Base-by-base conservation (phyloP, 78 protist genomes). In the Guillardia theta region DNA sequence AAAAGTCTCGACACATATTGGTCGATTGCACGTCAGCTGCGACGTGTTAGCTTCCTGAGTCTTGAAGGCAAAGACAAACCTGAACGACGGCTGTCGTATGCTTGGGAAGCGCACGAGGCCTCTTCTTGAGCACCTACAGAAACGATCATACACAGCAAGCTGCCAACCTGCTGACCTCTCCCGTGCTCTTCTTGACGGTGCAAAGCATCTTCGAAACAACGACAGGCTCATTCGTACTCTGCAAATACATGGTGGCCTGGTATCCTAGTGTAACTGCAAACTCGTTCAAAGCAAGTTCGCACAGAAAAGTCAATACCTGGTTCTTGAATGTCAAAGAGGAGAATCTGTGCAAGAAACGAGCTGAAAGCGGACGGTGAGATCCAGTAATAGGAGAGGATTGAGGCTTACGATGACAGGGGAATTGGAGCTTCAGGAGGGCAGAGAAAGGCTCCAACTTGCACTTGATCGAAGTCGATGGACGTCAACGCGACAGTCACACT, bases 351-450 rank as follows among this genome's bases (percentile, higher is more conserved):
- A 0, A 44, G 37, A 64, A 96, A 95, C 19, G 64, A n/a, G n/a
- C n/a, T n/a, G n/a, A n/a, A n/a, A n/a, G n/a, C n/a, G n/a, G n/a
- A n/a, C n/a, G n/a, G n/a, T n/a, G n/a, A n/a, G n/a, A n/a, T n/a
- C n/a, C n/a, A n/a, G n/a, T n/a, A n/a, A n/a, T n/a, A n/a, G n/a
- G n/a, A n/a, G n/a, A n/a, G n/a, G n/a, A n/a, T n/a, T n/a, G n/a
- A n/a, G n/a, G n/a, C n/a, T n/a, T n/a, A n/a, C n/a, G n/a, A n/a
- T n/a, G n/a, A n/a, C n/a, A n/a, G n/a, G n/a, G n/a, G n/a, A 21
- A 94, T 93, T 5, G 97, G 96, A 37, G 48, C 44, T 54, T 93
- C 96, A 36, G 96, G 96, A 64, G 94, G 96, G 53, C 96, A 92
- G 0, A 96, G 92, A 1, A 96, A 90, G 45, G 48, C 48, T 19